Evolutionary conservation across 2,329 filamentous ascomycete genomes (phyloP), one percentile per base, ranked within the genome.

Genomic region (Dissoconium aciculare): DNA sequence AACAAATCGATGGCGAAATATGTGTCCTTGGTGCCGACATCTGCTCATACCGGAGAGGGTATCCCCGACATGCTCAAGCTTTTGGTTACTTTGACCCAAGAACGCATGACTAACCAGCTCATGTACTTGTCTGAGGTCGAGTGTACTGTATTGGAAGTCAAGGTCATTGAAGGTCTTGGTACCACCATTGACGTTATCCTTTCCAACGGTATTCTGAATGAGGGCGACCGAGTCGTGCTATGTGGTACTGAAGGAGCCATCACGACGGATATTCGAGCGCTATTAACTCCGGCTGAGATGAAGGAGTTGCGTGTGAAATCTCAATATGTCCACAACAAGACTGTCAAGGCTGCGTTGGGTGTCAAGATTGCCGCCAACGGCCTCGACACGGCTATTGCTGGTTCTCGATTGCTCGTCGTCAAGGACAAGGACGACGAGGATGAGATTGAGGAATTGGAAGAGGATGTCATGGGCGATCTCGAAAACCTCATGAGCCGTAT

Each of bases 101-200:
- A 95, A 63, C 80, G 89, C 49, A 95, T 98, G 83, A 87, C 89
- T 27, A 82, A 78, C 47, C 82, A 84, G 42, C 73, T 98, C 46
- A 98, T 98, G 89, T 98, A 98, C 57, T 71, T 98, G 34, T 89
- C 85, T 17, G 89, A 98, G 60, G 83, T 95, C 15, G 85, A 98
- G 60, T 89, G 84, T 56, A 98, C 89, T 5, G 87, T 98, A 29
- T 75, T 98, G 25, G 89, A 98, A 63, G 89, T 98, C 57, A 98
- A 98, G 72, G 82, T 92, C 28, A 94, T 98, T 40, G 89, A 98
- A 58, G 91, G 89, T 60, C 84, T 98, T 41, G 89, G 89, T 54
- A 98, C 93, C 58, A 98, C 89, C 27, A 95, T 98, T 47, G 89
- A 98, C 54, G 87, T 98, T 41, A 78, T 98, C 45, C 62, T 98